Evolutionary conservation across 2,329 filamentous ascomycete genomes (phyloP).

Genomic region (Drechslerella stenobrocha): DNA sequence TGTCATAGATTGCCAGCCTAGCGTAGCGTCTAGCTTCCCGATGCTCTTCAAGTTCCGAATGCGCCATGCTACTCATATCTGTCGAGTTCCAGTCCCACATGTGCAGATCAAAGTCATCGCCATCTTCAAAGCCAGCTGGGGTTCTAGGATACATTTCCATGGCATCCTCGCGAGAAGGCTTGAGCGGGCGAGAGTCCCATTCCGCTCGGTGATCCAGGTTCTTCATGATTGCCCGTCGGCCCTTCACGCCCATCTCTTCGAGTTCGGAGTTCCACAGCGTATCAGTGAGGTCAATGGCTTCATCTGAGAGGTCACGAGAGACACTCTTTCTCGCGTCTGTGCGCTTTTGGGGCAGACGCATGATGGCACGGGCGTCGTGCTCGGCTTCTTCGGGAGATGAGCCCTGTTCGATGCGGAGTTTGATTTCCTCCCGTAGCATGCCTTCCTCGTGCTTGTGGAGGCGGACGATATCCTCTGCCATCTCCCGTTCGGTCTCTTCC

Average conservation of each 20-base stretch:
- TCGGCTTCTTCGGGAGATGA: slow-evolving; percentile 28
- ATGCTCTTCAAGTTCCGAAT: slow-evolving; percentile 84
- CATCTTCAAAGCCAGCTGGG: slow-evolving; percentile 58
- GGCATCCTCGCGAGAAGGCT: slow-evolving; percentile 56
- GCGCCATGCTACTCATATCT: slow-evolving; percentile 79
- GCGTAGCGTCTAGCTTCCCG: slow-evolving; percentile 87
- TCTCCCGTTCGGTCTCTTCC: slow-evolving; percentile 32
- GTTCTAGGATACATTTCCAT: slow-evolving; percentile 56
- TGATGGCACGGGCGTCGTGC: slow-evolving; percentile 40
- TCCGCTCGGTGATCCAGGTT: slow-evolving; percentile 26
- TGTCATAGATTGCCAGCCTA: slow-evolving; percentile 87
- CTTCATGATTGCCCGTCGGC: slow-evolving; percentile 31
- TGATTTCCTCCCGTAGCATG: slow-evolving; percentile 34
- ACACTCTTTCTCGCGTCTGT: slow-evolving; percentile 24
- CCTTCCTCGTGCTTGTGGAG: slow-evolving; percentile 29
- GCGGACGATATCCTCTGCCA: slow-evolving; percentile 28
- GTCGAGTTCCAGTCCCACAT: slow-evolving; percentile 70
- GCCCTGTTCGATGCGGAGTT: slow-evolving; percentile 31
- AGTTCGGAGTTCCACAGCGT: slow-evolving; percentile 37
- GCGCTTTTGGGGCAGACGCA: slow-evolving; percentile 38
- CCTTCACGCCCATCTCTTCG: slow-evolving; percentile 41
- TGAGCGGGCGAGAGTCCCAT: slow-evolving; percentile 21
- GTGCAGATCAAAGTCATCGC: slow-evolving; percentile 59
- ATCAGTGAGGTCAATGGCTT: slow-evolving; percentile 28
- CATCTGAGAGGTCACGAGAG: slow-evolving; percentile 40